Percentiles rank a stretch among this genome's conserved stretches.
Conservation (phyloP, 202 grass and related monocot genomes). For the Panicum virgatum region DNA sequence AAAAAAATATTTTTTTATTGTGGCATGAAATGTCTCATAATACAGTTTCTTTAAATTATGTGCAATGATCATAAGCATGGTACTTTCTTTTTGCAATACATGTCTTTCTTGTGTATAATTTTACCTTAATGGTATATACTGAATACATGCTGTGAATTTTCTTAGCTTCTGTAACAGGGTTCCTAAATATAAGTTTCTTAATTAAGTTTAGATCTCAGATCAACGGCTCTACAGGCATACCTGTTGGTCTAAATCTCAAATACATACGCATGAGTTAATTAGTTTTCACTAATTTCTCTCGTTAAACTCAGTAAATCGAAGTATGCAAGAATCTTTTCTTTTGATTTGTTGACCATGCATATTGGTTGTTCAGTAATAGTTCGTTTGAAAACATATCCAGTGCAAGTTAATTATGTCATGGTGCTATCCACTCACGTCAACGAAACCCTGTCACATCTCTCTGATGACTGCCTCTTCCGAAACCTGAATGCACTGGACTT, state of each 20-base stretch:
- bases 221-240: neutral
- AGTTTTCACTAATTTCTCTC: neutral
- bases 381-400: neutral
- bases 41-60: neutral
- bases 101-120: neutral
- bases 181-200: neutral
- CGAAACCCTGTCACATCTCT: neutral
- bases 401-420: neutral
- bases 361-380: neutral
- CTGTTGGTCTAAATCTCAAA: neutral
- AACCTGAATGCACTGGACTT: neutral
- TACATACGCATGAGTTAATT: neutral
- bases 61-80: neutral
- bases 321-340: neutral
- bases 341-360: neutral
- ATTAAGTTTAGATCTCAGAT: neutral
- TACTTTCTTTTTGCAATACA: neutral
- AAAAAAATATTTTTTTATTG: neutral
- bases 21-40: neutral
- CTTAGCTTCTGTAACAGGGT: neutral
- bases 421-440: neutral
- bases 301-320: neutral
- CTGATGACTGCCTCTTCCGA: neutral
- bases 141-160: neutral
- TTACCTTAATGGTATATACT: neutral